A percentile compares a stretch with the other conserved stretches of the same genome.
Conservation (phyloP, 768 basidiomycete species). For the Amanita jacksonii region DNA sequence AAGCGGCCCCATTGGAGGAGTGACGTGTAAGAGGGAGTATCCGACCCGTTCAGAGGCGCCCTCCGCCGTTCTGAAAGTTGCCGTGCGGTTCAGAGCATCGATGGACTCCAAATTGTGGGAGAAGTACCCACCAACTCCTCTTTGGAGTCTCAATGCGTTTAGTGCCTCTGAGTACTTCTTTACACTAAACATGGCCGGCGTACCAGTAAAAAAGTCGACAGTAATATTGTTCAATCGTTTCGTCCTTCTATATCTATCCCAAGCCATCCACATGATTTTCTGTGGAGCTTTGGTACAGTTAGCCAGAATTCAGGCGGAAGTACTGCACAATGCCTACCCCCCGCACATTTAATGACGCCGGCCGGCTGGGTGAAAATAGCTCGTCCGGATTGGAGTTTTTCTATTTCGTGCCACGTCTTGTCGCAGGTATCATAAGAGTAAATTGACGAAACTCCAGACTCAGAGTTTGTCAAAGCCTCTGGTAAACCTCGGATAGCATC, state of each 20-base stretch:
- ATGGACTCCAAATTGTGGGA: constrained; percentile 75
- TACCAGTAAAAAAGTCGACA: constrained; percentile 79
- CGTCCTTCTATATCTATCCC: constrained; percentile 67
- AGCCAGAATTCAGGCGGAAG: constrained; percentile 6
- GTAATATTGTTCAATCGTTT: constrained; percentile 47
- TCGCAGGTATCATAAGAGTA: constrained; percentile 88
- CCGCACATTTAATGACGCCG: constrained; percentile 89
- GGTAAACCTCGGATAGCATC: constrained; percentile 62
- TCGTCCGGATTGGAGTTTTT: constrained; percentile 62
- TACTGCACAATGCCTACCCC: constrained; percentile 37
- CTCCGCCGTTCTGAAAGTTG: constrained; percentile 78
- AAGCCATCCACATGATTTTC: constrained; percentile 97
- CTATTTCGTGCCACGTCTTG: constrained; percentile 80
- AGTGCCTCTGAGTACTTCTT: constrained; percentile 93
- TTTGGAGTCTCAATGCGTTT: constrained; percentile 62
- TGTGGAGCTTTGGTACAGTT: constrained; percentile 48
- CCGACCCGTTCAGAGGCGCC: constrained; percentile 59
- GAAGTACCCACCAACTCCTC: constrained; percentile 77
- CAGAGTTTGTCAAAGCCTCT: constrained; percentile 66
- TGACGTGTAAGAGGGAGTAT: constrained; percentile 78
- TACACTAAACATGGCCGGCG: constrained; percentile 94
- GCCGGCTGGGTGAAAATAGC: constrained; percentile 95
- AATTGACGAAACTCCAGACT: constrained; percentile 82
- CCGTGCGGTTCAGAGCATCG: constrained; percentile 59
- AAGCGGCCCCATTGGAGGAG: constrained; percentile 88